Conservation (phyloP, 129 eudicot genomes). For the Chrysanthemum makinoi region DNA sequence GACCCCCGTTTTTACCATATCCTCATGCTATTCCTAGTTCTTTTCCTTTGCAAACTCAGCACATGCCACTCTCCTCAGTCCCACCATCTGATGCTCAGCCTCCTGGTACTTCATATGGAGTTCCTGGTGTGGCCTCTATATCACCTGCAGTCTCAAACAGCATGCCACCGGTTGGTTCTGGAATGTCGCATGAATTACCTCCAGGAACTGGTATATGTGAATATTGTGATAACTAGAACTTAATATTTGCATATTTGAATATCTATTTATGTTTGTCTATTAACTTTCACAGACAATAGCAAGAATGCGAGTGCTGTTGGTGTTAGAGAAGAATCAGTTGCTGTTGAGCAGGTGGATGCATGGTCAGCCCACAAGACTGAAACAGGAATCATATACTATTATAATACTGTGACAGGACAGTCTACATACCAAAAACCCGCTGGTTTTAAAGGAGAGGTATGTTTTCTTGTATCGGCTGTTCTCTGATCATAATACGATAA, state of each 20-base stretch:
- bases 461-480: conserved; percentile 4
- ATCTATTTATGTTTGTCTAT: background rate
- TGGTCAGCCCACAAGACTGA: conserved; percentile 95
- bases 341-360: conserved; percentile 58
- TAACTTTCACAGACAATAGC: conserved; percentile 45
- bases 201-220: conserved; percentile 70
- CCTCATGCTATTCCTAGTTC: conserved; percentile 55
- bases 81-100: conserved; percentile 65
- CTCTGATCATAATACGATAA: conserved; percentile 13
- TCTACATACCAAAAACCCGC: conserved; percentile 90
- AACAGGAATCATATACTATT: conserved; percentile 82
- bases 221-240: conserved; percentile 14
- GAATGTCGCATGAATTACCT: conserved; percentile 51
- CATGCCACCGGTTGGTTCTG: conserved; percentile 34
- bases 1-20: conserved; percentile 63
- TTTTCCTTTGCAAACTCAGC: conserved; percentile 57
- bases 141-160: conserved; percentile 35
- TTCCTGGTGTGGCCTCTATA: conserved; percentile 35
- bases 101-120: conserved; percentile 68
- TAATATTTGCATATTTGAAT: background rate
- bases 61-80: conserved; percentile 40
- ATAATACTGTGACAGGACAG: conserved; percentile 87
- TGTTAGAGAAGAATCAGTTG: conserved; percentile 31
- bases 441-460: conserved; percentile 88
- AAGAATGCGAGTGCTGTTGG: conserved; percentile 43